phyloP scores from a whole-genome alignment of 495 filamentous ascomycete genomes.

The Tuber brumale region DNA sequence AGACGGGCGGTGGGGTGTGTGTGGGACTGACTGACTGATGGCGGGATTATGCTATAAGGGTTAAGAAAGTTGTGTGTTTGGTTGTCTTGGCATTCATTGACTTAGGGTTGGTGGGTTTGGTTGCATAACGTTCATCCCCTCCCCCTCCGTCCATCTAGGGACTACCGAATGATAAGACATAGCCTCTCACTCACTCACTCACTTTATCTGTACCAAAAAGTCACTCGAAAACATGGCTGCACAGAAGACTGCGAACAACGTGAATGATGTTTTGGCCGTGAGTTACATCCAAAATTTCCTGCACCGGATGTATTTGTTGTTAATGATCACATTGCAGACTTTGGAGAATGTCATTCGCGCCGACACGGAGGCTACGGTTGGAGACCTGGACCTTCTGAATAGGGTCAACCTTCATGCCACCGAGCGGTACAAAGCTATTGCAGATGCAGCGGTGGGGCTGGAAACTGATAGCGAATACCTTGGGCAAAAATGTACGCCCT shows the following conservation, averaged over 20 bases:
- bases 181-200: constrained; percentile 8
- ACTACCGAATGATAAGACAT: constrained; percentile 6
- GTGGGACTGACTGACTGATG: not conserved
- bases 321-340: constrained; percentile 17
- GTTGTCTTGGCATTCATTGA: constrained; percentile 2
- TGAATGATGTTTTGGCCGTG: constrained; percentile 40
- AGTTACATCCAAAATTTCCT: constrained; percentile 1
- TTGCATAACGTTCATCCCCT: not conserved
- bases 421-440: constrained; percentile 40
- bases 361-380: constrained; percentile 40
- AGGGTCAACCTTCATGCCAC: constrained; percentile 40
- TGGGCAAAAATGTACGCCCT: constrained; percentile 28
- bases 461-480: constrained; percentile 39
- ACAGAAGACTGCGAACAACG: constrained; percentile 31
- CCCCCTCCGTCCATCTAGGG: not conserved
- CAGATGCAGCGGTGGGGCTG: constrained; percentile 38
- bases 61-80: not conserved
- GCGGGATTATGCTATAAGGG: not conserved
- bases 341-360: constrained; percentile 39
- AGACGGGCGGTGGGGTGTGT: not conserved
- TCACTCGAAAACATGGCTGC: constrained; percentile 18
- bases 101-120: not conserved
- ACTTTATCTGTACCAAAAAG: not conserved
- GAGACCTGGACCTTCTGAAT: constrained; percentile 41
- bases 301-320: not conserved